phyloP scores from a whole-genome alignment of 257 asterid genomes.

The Echites panduratus region DNA sequence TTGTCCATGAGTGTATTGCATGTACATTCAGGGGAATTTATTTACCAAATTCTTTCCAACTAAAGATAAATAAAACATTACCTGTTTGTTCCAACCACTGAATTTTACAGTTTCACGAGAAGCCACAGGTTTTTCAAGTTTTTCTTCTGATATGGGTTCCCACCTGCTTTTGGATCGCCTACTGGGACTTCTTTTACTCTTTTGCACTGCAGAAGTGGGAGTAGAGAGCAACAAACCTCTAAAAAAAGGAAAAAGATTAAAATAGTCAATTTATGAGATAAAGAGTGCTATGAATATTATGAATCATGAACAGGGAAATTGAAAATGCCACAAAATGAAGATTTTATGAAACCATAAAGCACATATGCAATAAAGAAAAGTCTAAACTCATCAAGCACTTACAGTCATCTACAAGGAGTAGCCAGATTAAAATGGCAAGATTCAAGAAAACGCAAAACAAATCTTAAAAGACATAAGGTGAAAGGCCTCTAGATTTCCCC shows the following conservation, averaged over 20 bases:
- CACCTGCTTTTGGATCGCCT: constrained; percentile 95
- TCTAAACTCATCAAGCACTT: not conserved
- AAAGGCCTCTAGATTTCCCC: not conserved
- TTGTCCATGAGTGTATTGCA: not conserved
- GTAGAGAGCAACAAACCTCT: constrained; percentile 43
- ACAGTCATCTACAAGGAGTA: not conserved
- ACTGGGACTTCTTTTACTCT: constrained; percentile 67
- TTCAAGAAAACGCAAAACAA: not conserved
- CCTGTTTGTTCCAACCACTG: constrained; percentile 86
- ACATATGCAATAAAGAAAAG: not conserved
- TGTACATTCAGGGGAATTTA: not conserved
- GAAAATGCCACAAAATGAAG: constrained; percentile 2
- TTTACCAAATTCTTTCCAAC: not conserved
- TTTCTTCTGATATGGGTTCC: constrained; percentile 85
- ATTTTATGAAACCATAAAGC: not conserved
- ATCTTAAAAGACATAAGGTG: not conserved
- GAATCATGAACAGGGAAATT: not conserved
- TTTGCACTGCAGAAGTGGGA: constrained; percentile 38
- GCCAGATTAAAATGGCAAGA: not conserved
- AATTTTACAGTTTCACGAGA: constrained; percentile 42
- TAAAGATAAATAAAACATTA: constrained; percentile 17
- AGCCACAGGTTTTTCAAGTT: constrained; percentile 42
- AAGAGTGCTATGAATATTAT: not conserved
- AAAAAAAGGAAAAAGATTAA: constrained; percentile 25
- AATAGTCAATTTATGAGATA: not conserved